These are phyloP conservation scores for Fraxinus americana DNA, from an alignment of 257 asterid genomes.

Conservation along the genomic window DNA sequence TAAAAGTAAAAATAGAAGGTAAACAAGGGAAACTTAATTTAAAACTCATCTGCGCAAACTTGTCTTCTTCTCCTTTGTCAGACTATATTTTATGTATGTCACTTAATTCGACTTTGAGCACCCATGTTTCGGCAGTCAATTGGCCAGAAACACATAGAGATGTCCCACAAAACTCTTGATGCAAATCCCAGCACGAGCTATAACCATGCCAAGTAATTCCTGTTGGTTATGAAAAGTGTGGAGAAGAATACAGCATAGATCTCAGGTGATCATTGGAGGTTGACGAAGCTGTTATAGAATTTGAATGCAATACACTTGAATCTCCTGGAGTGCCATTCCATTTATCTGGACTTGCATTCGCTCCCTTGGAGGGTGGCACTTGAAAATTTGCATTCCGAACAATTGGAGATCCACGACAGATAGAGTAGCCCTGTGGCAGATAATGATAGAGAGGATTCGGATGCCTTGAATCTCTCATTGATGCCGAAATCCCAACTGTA, in stretches of 20 bases:
- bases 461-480: constrained; percentile 31
- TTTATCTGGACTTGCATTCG: constrained; percentile 30
- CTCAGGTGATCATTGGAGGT: constrained; percentile 31
- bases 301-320: constrained; percentile 20
- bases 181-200: neutral
- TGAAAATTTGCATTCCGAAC: constrained; percentile 31
- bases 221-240: constrained; percentile 38
- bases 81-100: constrained; percentile 27
- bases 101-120: neutral
- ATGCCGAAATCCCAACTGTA: neutral
- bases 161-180: too few relatives aligned
- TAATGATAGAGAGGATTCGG: constrained; percentile 35
- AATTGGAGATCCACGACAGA: constrained; percentile 34
- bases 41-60: constrained; percentile 35
- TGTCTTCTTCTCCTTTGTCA: constrained; percentile 20
- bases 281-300: constrained; percentile 29
- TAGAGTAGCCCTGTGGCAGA: constrained; percentile 36
- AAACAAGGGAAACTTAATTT: constrained; percentile 19
- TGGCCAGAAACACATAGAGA: too few relatives aligned
- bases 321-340: constrained; percentile 44
- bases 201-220: constrained; percentile 18
- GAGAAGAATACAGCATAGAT: constrained; percentile 33
- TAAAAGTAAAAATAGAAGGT: constrained; percentile 24
- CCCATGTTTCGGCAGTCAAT: too few relatives aligned
- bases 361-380: constrained; percentile 33